phyloP scores from a whole-genome alignment of 345 rosid genomes.

The Linum trigynum region DNA sequence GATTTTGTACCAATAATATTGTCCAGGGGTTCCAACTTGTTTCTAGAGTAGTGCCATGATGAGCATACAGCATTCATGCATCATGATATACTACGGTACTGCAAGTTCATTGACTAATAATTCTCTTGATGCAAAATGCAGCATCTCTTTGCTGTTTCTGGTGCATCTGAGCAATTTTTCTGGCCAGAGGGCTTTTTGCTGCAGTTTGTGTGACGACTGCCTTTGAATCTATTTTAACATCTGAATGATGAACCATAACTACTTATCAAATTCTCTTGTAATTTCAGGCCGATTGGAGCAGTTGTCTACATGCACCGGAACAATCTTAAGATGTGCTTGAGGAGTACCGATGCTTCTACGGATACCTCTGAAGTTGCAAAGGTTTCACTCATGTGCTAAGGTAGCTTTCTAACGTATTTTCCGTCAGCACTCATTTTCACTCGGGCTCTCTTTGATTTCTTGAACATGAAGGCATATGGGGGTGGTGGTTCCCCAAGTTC shows the following conservation, averaged over 20 bases:
- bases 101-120: too few species aligned
- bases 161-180: too few species aligned
- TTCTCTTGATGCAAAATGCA: too few species aligned
- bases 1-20: background rate
- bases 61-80: too few species aligned
- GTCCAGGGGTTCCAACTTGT: background rate
- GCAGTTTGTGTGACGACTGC: background rate
- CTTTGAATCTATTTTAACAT: background rate
- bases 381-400: constrained; percentile 29
- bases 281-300: constrained; percentile 75
- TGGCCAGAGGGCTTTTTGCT: too few species aligned
- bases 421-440: background rate
- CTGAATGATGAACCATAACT: background rate
- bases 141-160: too few species aligned
- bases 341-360: constrained; percentile 50
- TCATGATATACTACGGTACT: background rate
- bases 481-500: constrained; percentile 68
- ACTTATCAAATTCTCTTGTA: background rate
- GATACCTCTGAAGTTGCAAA: constrained; percentile 82
- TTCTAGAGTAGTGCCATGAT: background rate
- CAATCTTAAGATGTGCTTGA: constrained; percentile 79
- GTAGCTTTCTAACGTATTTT: background rate
- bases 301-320: constrained; percentile 58
- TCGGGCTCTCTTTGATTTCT: constrained; percentile 1
- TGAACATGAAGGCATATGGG: constrained; percentile 64